These are phyloP conservation scores for Cystobasidium tubakii DNA, from an alignment of 768 basidiomycete genomes.

Conservation along the genomic window DNA sequence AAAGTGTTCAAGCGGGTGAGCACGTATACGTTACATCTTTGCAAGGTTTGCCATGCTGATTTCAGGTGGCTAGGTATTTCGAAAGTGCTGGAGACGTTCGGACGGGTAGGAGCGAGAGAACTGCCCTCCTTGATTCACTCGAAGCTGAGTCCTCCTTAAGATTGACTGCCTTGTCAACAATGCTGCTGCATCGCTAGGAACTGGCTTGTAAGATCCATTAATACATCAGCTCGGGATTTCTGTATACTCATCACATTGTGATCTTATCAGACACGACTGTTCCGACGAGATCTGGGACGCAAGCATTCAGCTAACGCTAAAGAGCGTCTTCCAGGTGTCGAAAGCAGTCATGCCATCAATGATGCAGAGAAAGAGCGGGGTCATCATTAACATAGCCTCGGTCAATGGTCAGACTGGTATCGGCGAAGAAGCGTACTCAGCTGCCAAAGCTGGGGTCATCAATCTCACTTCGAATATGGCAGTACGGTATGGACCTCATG, in stretches of 20 bases:
- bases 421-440: slow-evolving; percentile 32
- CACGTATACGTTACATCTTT: too few species aligned
- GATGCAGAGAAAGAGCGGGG: neutral
- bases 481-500: slow-evolving; percentile 22
- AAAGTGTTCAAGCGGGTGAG: slow-evolving; percentile 24
- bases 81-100: neutral
- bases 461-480: slow-evolving; percentile 35
- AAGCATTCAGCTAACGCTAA: slow-evolving; percentile 17
- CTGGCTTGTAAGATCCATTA: neutral
- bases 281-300: slow-evolving; percentile 23
- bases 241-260: neutral
- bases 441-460: slow-evolving; percentile 36
- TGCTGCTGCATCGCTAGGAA: slow-evolving; percentile 21
- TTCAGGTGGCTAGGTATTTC: slow-evolving; percentile 6
- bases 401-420: slow-evolving; percentile 28
- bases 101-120: neutral
- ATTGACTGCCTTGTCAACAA: slow-evolving; percentile 33
- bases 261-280: neutral
- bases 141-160: neutral
- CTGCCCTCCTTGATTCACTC: neutral
- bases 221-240: neutral
- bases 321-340: slow-evolving; percentile 25
- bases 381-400: slow-evolving; percentile 17
- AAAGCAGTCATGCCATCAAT: slow-evolving; percentile 20
- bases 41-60: too few species aligned